A percentile compares a stretch with the other conserved stretches of the same genome.
Evolutionary conservation across 2,329 filamentous ascomycete genomes (phyloP).

Genomic region (Fusarium tuaranense): DNA sequence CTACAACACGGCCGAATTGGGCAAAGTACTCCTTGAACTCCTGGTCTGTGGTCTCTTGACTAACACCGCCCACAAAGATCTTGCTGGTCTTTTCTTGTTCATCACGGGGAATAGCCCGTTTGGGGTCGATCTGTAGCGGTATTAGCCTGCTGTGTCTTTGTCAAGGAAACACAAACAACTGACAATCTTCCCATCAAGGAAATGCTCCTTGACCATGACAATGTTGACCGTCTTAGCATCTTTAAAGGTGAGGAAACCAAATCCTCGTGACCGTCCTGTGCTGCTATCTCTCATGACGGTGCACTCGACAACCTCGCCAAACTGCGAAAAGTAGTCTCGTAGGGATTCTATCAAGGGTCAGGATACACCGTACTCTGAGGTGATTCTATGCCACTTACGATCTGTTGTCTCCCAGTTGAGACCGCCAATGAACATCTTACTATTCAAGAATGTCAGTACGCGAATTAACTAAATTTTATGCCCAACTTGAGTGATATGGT

Average conservation of each 20-base stretch:
- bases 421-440: constrained; percentile 99
- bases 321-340: constrained; percentile 96
- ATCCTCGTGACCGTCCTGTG: constrained; percentile 92
- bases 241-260: constrained; percentile 97
- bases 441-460: constrained; percentile 56
- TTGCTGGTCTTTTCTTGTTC: constrained; percentile 99
- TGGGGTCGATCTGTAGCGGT: constrained; percentile 85
- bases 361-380: background rate
- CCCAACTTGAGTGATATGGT: constrained; percentile 11
- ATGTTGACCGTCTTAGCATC: constrained; percentile 98
- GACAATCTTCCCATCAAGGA: constrained; percentile 98
- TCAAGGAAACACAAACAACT: constrained; percentile 51
- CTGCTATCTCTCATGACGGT: constrained; percentile 99
- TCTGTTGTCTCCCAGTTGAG: constrained; percentile 99
- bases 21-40: constrained; percentile 98
- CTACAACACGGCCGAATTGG: constrained; percentile 94
- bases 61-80: constrained; percentile 98
- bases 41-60: constrained; percentile 94
- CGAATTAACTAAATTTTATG: background rate
- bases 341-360: constrained; percentile 78
- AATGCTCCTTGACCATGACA: constrained; percentile 99
- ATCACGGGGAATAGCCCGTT: constrained; percentile 95
- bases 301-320: constrained; percentile 96
- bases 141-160: constrained; percentile 35
- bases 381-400: constrained; percentile 70